Evolutionary conservation across 306 rosid species (phyloP), one percentile per base, ranked within the genome.

Genomic region (Alnus rubra): DNA sequence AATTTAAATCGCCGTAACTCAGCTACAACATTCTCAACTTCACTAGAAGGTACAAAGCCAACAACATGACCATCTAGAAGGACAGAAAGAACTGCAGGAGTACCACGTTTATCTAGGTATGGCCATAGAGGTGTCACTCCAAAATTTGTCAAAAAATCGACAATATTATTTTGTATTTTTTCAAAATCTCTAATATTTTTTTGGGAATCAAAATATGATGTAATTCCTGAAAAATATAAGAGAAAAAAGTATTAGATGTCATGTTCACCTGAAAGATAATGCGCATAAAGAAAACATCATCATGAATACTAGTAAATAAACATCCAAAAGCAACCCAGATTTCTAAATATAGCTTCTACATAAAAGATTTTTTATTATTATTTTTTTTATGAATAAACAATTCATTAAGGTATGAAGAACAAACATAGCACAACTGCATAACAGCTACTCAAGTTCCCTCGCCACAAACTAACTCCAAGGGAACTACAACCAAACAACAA

Each of bases 1-100:
- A 95, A 93, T 88, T 95, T 95, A 53, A 92, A 79, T 80, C 47
- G 55, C 59, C 98, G 84, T 51, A 95, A 70, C 83, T 92, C 88
- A 84, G 88, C 94, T 74, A 91, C 98, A 81, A 88, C 88, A 88
- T 90, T 90, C 86, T 92, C 98, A 85, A 91, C 90, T 88, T 76
- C 86, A 82, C 80, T 62, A 48, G 96, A 87, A 71, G 92, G 83
- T 78, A 95, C 62, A 77, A 64, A 82, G 64, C 98, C 98, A 82
- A 88, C 87, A 64, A 95, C 80, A 73, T 97, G 86, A 50, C 98
- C 98, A 79, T 95, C 98, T 79, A 95, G 82, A 64, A 91, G 83
- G 82, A 92, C 97, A 77, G 85, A 81, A 74, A 95, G 91, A 82
- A 84, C 82, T 75, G 84, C 90, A 28, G 98, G 98, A 54, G 90